These are phyloP conservation scores for Porcisia hertigi DNA, from an alignment of 208 protist species.

Conservation along the genomic window DNA sequence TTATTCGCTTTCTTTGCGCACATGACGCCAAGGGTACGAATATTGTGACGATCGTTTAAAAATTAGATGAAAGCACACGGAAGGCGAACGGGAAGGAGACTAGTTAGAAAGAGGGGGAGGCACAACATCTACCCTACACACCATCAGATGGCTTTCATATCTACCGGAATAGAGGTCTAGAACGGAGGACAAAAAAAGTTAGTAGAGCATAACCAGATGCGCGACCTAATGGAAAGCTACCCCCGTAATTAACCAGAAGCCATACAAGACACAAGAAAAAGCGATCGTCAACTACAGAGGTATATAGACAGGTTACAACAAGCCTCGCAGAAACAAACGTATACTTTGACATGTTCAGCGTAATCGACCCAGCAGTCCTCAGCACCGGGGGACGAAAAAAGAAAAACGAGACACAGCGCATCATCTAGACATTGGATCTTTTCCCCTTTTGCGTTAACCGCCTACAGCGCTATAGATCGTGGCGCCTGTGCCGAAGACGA, in stretches of 20 bases:
- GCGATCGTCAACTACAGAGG: too few species aligned
- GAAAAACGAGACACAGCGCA: neutral
- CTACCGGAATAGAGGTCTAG: neutral
- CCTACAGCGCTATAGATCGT: constrained; percentile 42
- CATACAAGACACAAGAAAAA: neutral
- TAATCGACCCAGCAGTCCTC: neutral
- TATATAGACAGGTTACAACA: neutral
- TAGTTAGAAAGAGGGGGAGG: neutral
- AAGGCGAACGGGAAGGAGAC: neutral
- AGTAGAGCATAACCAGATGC: neutral
- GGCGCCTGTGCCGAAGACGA: constrained; percentile 59
- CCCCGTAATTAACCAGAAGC: neutral
- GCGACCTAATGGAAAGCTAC: neutral
- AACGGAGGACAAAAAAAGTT: neutral
- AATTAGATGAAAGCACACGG: neutral
- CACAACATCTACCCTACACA: neutral
- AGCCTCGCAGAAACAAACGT: neutral
- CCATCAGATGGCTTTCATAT: too few species aligned
- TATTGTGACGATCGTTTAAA: neutral
- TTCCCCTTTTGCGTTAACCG: constrained; percentile 1
- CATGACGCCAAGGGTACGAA: neutral
- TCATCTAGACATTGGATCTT: neutral
- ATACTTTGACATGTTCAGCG: neutral
- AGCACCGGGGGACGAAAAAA: too few species aligned
- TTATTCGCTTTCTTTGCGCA: neutral